phyloP scores from a whole-genome alignment of 1,284 basidiomycete genomes.

The Rhizoctonia solani region DNA sequence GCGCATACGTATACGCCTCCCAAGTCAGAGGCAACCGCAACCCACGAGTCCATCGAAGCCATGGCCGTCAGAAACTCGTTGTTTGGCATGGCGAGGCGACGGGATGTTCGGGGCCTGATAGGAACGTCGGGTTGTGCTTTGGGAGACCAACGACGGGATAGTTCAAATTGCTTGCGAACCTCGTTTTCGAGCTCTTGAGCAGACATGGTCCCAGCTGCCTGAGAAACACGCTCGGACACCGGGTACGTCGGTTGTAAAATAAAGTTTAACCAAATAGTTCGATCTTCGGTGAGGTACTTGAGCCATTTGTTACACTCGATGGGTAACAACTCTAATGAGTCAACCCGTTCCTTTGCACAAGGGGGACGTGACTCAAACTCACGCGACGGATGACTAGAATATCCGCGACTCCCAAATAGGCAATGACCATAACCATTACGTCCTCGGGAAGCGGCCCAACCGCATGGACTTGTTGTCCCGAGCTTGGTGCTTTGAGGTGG shows the following conservation, averaged over 20 bases:
- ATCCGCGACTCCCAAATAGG: constrained; percentile 13
- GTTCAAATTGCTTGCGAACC: constrained; percentile 21
- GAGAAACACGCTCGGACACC: not conserved
- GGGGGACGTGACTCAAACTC: no score
- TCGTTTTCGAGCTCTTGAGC: not conserved
- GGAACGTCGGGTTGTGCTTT: not conserved
- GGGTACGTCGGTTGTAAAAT: constrained; percentile 19
- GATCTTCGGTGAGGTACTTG: constrained; percentile 15
- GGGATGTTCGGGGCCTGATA: not conserved
- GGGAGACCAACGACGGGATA: constrained; percentile 19
- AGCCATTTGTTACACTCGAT: constrained; percentile 21
- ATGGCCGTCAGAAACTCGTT: constrained; percentile 28
- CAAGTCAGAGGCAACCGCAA: constrained; percentile 28
- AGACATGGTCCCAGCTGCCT: not conserved
- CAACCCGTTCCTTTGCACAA: no score
- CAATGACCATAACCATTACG: constrained; percentile 15
- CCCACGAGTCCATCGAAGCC: constrained; percentile 28
- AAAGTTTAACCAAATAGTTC: constrained; percentile 10
- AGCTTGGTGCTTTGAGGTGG: not conserved
- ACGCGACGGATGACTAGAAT: constrained; percentile 10
- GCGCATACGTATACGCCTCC: constrained; percentile 23
- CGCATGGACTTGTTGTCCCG: no score
- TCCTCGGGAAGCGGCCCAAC: constrained; percentile 9
- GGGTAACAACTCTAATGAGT: no score
- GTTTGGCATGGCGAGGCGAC: constrained; percentile 18